A percentile compares a stretch with the other conserved stretches of the same genome.
These are phyloP conservation scores for Fonsecaea erecta DNA, from an alignment of 2,329 filamentous ascomycete genomes.

Conservation along the genomic window DNA sequence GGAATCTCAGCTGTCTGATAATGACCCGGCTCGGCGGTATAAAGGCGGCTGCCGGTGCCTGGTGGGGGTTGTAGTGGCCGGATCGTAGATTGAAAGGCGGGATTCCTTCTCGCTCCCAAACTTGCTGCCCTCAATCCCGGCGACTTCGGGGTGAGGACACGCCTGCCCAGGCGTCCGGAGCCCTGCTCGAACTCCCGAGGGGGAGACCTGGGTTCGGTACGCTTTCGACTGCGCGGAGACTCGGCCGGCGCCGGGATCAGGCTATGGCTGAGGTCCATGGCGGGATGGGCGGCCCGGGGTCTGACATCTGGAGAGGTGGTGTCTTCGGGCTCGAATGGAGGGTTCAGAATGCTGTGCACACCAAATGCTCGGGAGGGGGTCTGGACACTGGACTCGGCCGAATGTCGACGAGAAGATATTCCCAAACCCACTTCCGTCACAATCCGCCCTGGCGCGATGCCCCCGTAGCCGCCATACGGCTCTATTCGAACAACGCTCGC, in stretches of 20 bases:
- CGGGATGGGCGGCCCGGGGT: slow-evolving; percentile 11
- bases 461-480: slow-evolving; percentile 25
- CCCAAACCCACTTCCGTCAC: slow-evolving; percentile 19
- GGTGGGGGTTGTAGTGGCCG: slow-evolving; percentile 57
- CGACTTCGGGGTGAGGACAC: slow-evolving; percentile 64
- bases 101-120: slow-evolving; percentile 50
- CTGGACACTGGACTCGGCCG: slow-evolving; percentile 24
- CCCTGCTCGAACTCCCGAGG: slow-evolving; percentile 22
- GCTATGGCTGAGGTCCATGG: slow-evolving; percentile 20
- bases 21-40: slow-evolving; percentile 49
- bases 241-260: slow-evolving; percentile 39
- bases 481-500: slow-evolving; percentile 27
- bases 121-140: slow-evolving; percentile 59
- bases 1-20: slow-evolving; percentile 48
- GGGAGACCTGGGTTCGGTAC: slow-evolving; percentile 33
- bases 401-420: slow-evolving; percentile 19
- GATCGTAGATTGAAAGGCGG: slow-evolving; percentile 52
- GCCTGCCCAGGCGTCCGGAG: slow-evolving; percentile 41
- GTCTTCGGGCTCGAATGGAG: slow-evolving; percentile 40
- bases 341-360: slow-evolving; percentile 54
- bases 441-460: slow-evolving; percentile 12
- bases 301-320: slow-evolving; percentile 15
- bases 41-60: slow-evolving; percentile 48
- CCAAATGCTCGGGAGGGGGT: slow-evolving; percentile 43
- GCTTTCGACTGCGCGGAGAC: slow-evolving; percentile 36